Conservation (phyloP, 805 yeast genomes). For the Maudiozyma pseudohumilis region DNA sequence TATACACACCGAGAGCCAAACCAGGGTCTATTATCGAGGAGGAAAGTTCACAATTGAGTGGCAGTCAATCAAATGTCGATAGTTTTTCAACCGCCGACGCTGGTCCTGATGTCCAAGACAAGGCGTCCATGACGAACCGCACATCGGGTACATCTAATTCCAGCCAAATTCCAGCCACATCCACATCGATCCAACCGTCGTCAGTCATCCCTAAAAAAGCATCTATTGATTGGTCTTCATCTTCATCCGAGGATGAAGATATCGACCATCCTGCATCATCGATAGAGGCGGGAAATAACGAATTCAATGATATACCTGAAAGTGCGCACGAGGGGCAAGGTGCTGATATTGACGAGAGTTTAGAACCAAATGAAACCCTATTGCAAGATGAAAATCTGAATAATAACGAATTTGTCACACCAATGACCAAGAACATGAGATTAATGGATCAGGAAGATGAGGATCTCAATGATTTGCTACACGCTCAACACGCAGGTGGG, state of each 20-base stretch:
- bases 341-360: too few species aligned
- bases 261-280: slow-evolving; percentile 1
- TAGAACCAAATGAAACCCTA: too few species aligned
- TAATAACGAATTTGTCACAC: not conserved
- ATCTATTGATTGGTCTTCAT: slow-evolving; percentile 78
- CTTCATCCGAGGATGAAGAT: slow-evolving; percentile 41
- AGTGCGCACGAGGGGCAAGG: too few species aligned
- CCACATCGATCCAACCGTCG: slow-evolving; percentile 45
- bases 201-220: slow-evolving; percentile 78
- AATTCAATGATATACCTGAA: not conserved
- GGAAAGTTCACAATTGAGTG: slow-evolving; percentile 3
- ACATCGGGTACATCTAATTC: too few species aligned
- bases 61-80: not conserved
- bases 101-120: too few species aligned
- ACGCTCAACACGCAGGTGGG: not conserved
- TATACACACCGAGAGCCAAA: not conserved
- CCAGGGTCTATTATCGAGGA: too few species aligned
- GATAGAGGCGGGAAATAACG: not conserved
- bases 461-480: not conserved
- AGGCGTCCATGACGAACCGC: too few species aligned
- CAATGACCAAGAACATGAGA: not conserved
- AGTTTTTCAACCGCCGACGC: not conserved
- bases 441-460: not conserved
- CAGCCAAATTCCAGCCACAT: slow-evolving; percentile 8
- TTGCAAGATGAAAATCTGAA: too few species aligned